A percentile compares a stretch with the other conserved stretches of the same genome.
Conservation (phyloP, 768 basidiomycete species). For the Leccinum pellstonianum region DNA sequence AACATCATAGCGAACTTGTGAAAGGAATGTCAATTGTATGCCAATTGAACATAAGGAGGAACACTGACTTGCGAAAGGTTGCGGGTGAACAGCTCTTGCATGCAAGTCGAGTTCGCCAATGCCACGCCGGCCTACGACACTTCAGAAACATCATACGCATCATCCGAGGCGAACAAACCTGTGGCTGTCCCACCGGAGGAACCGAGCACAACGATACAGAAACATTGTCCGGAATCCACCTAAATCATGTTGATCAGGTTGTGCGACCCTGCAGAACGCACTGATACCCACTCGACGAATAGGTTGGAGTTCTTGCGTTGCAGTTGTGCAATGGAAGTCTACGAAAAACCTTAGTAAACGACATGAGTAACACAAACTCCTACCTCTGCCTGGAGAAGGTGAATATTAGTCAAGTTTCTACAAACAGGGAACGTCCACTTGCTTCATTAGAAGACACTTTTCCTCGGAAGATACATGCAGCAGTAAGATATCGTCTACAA, state of each 20-base stretch:
- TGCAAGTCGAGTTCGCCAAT: constrained; percentile 75
- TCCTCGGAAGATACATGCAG: constrained; percentile 86
- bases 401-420: not conserved
- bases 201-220: constrained; percentile 81
- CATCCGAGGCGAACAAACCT: constrained; percentile 39
- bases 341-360: constrained; percentile 11
- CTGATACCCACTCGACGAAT: constrained; percentile 70
- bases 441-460: constrained; percentile 80
- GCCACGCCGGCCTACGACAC: constrained; percentile 58
- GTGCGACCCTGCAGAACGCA: not conserved
- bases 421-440: constrained; percentile 27
- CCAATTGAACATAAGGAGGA: not conserved
- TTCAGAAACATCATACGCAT: constrained; percentile 10
- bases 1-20: constrained; percentile 75
- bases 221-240: constrained; percentile 91
- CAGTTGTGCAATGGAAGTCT: constrained; percentile 71
- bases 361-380: constrained; percentile 19
- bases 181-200: constrained; percentile 76
- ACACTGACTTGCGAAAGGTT: constrained; percentile 55
- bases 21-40: constrained; percentile 2
- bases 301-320: constrained; percentile 71
- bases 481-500: constrained; percentile 77
- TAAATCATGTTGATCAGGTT: constrained; percentile 26
- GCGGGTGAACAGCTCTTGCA: constrained; percentile 84
- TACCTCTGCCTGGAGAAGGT: constrained; percentile 49